A percentile compares a stretch with the other conserved stretches of the same genome.
Conservation (phyloP, 306 rosid species). For the Gleditsia sinensis region DNA sequence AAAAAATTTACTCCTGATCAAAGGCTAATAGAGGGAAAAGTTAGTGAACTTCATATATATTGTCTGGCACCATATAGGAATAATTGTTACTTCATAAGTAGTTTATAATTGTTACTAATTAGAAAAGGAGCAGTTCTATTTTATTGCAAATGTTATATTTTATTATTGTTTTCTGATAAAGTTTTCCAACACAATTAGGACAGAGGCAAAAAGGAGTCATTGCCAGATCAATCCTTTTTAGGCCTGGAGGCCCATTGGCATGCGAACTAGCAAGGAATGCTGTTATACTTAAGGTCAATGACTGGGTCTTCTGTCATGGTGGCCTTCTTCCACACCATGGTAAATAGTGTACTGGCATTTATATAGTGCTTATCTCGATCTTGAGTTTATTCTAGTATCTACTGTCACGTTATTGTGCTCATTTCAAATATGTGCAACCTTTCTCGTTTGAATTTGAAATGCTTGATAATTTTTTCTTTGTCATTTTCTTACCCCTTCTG, state of each 20-base stretch:
- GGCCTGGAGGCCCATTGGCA: slow-evolving; percentile 86
- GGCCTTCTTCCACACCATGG: slow-evolving; percentile 99
- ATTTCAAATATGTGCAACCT: slow-evolving; percentile 30
- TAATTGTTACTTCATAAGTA: slow-evolving; percentile 1
- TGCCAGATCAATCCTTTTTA: slow-evolving; percentile 81
- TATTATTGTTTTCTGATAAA: slow-evolving; percentile 44
- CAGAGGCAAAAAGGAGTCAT: slow-evolving; percentile 94
- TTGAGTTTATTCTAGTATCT: neutral
- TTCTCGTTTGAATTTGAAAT: slow-evolving; percentile 32
- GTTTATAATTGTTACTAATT: neutral
- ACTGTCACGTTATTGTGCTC: slow-evolving; percentile 13
- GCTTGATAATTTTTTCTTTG: slow-evolving; percentile 33
- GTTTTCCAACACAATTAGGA: slow-evolving; percentile 61
- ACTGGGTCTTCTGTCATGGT: slow-evolving; percentile 98
- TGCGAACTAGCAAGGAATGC: slow-evolving; percentile 74
- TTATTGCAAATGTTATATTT: slow-evolving; percentile 22
- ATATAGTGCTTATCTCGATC: neutral
- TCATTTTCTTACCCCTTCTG: slow-evolving; percentile 7
- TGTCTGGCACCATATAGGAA: slow-evolving; percentile 9
- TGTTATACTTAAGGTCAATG: slow-evolving; percentile 89
- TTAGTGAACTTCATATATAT: neutral
- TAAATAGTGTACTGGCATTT: slow-evolving; percentile 40
- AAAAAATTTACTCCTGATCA: slow-evolving; percentile 12
- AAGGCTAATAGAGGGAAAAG: neutral
- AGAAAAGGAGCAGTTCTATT: neutral